These are phyloP conservation scores for Juglanconis juglandina DNA, from an alignment of 2,329 filamentous ascomycete genomes.

Conservation along the genomic window DNA sequence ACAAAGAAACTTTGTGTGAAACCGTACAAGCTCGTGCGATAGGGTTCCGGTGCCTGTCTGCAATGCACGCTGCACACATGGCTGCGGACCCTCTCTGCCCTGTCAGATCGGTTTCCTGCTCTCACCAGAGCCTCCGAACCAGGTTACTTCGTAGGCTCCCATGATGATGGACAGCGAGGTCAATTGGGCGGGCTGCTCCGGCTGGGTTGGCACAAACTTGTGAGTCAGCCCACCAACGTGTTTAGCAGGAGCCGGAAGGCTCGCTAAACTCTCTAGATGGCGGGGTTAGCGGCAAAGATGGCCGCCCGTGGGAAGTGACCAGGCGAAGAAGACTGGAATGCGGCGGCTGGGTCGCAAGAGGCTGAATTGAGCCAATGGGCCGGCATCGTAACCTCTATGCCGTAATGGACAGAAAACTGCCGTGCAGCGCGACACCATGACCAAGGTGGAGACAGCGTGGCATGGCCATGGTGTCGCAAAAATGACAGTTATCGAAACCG, in stretches of 20 bases:
- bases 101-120: not conserved
- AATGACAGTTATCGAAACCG: not conserved
- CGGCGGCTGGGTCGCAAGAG: not conserved
- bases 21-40: constrained; percentile 12
- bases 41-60: constrained; percentile 7
- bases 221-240: too few species aligned
- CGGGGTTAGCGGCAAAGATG: too few species aligned
- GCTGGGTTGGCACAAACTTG: too few species aligned
- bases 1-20: constrained; percentile 13
- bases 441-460: not conserved
- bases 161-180: not conserved
- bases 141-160: not conserved
- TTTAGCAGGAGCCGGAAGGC: too few species aligned
- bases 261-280: too few species aligned
- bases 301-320: not conserved
- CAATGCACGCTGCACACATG: not conserved
- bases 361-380: not conserved
- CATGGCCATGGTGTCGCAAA: not conserved
- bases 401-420: not conserved
- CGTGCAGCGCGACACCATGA: not conserved
- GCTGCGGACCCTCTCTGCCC: not conserved
- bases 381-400: not conserved
- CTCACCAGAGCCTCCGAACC: not conserved
- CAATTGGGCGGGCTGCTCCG: too few species aligned
- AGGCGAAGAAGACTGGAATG: not conserved